phyloP scores from a whole-genome alignment of 2,329 filamentous ascomycete genomes.

The Colletotrichum sp. region DNA sequence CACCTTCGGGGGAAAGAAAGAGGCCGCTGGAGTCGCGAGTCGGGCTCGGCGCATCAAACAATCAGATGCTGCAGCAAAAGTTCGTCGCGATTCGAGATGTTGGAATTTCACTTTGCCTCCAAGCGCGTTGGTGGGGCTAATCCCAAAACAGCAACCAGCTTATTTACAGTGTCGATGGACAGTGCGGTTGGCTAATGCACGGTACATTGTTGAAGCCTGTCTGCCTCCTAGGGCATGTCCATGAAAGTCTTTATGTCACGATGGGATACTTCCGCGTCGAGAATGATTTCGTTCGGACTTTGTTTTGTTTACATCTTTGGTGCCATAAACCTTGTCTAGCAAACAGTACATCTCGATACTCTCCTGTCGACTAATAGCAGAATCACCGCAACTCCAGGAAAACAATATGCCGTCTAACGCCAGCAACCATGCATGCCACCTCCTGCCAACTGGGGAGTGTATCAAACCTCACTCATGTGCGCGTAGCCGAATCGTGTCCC shows the following conservation, averaged over 20 bases:
- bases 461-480: constrained; percentile 8
- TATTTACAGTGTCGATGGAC: constrained; percentile 21
- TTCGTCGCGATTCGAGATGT: constrained; percentile 19
- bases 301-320: not conserved
- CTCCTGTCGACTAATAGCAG: not conserved
- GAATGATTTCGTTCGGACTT: not conserved
- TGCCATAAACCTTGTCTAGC: not conserved
- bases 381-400: constrained; percentile 4
- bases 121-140: constrained; percentile 29
- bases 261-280: not conserved
- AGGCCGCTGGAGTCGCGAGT: constrained; percentile 12
- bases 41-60: constrained; percentile 8
- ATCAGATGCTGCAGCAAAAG: not conserved
- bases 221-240: not conserved
- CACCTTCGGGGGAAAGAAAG: not conserved
- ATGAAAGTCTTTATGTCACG: not conserved
- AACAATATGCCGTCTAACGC: constrained; percentile 30
- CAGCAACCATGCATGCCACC: constrained; percentile 29
- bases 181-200: not conserved
- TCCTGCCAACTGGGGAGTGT: not conserved
- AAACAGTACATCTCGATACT: not conserved
- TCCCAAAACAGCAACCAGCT: constrained; percentile 40
- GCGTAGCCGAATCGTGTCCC: not conserved
- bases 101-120: constrained; percentile 21
- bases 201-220: not conserved